phyloP scores from a whole-genome alignment of 2,329 filamentous ascomycete genomes.

The Aspergillus hortae region DNA sequence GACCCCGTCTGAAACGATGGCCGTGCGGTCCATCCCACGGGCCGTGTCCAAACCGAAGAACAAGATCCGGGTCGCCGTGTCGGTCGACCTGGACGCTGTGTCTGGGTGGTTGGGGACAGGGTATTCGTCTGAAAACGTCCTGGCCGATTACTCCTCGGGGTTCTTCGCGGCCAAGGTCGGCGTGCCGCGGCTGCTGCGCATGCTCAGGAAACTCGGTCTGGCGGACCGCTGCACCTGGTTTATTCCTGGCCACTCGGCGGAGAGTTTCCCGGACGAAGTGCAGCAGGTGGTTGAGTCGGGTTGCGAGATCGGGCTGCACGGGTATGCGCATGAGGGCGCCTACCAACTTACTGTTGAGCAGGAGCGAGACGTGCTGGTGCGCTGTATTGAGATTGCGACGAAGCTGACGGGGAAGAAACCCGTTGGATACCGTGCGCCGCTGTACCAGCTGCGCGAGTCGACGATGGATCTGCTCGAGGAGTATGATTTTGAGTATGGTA shows the following conservation, averaged over 20 bases:
- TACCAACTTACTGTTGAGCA: conserved; percentile 67
- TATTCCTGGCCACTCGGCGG: conserved; percentile 57
- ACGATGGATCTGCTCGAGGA: conserved; percentile 41
- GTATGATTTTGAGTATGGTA: conserved; percentile 41
- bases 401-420: conserved; percentile 71
- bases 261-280: conserved; percentile 54
- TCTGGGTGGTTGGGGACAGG: conserved; percentile 60
- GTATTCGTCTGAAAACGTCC: conserved; percentile 44
- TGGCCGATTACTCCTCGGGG: conserved; percentile 55
- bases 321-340: conserved; percentile 70
- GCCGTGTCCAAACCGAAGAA: conserved; percentile 12
- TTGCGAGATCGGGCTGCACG: conserved; percentile 51
- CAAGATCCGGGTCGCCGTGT: conserved; percentile 29
- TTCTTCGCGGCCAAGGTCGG: conserved; percentile 57
- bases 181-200: conserved; percentile 52
- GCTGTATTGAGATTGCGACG: conserved; percentile 68
- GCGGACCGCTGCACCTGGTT: conserved; percentile 58
- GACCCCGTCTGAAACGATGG: neutral
- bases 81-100: conserved; percentile 56
- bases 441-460: conserved; percentile 38
- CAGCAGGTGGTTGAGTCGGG: conserved; percentile 50
- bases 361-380: conserved; percentile 69
- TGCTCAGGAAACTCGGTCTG: conserved; percentile 52
- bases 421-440: conserved; percentile 33
- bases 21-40: conserved; percentile 11